These are phyloP conservation scores for Aspergillus tubingensis DNA, from an alignment of 2,329 filamentous ascomycete species.

Conservation along the genomic window DNA sequence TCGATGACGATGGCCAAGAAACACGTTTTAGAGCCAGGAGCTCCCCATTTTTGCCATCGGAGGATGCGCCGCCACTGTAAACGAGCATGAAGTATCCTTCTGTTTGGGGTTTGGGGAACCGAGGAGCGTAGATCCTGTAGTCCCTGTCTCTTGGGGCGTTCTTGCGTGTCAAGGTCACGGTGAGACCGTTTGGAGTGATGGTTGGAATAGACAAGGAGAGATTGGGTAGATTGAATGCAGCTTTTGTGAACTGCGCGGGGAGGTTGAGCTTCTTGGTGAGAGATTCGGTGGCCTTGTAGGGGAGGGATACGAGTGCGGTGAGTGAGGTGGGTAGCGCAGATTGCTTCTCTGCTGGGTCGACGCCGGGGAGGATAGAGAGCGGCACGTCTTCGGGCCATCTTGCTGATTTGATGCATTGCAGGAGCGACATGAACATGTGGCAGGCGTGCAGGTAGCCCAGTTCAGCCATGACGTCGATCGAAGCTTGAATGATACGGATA, in stretches of 20 bases:
- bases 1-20: constrained; percentile 62
- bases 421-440: constrained; percentile 76
- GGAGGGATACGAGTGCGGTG: constrained; percentile 33
- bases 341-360: constrained; percentile 42
- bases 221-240: constrained; percentile 67
- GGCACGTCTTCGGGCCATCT: constrained; percentile 85
- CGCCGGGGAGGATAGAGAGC: constrained; percentile 75
- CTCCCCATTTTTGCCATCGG: constrained; percentile 63
- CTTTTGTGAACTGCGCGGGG: constrained; percentile 53
- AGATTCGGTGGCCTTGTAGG: constrained; percentile 25
- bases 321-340: constrained; percentile 33
- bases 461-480: constrained; percentile 90
- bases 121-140: constrained; percentile 78
- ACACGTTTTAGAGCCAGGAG: constrained; percentile 84
- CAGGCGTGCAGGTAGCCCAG: constrained; percentile 78
- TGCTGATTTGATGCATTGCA: constrained; percentile 90
- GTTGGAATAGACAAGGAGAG: constrained; percentile 63
- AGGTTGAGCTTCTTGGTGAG: constrained; percentile 35
- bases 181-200: constrained; percentile 64
- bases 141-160: constrained; percentile 68
- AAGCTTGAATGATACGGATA: constrained; percentile 94
- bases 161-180: constrained; percentile 58
- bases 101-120: constrained; percentile 90
- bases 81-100: constrained; percentile 91
- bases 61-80: constrained; percentile 41